Percentiles rank a stretch among this genome's conserved stretches.
phyloP scores from a whole-genome alignment of 169 alveolate genomes.

The Plasmodium sp. region DNA sequence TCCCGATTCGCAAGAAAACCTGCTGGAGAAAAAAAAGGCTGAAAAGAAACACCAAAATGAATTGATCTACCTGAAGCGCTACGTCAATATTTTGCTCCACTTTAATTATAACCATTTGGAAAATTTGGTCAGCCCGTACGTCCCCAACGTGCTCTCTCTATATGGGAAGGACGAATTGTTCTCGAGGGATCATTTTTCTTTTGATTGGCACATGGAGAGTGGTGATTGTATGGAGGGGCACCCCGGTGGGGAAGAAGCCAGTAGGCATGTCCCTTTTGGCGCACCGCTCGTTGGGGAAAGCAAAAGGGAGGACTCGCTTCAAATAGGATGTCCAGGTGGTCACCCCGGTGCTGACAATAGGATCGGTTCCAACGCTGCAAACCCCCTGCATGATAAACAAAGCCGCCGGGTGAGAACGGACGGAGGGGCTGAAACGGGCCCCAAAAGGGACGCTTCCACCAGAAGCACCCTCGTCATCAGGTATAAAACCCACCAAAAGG shows the following conservation, averaged over 20 bases:
- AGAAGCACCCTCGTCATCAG: neutral
- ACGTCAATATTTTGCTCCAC: slow-evolving; percentile 16
- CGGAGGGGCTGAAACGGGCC: neutral
- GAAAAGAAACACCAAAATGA: slow-evolving; percentile 27
- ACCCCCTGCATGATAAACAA: neutral
- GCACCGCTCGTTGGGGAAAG: neutral
- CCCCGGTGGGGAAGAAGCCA: neutral
- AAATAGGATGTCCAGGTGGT: neutral
- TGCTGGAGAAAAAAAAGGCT: neutral
- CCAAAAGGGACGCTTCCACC: neutral
- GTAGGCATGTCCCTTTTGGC: neutral
- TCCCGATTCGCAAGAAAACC: neutral
- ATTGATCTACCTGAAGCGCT: slow-evolving; percentile 38
- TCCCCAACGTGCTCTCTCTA: slow-evolving; percentile 42
- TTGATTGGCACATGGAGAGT: neutral
- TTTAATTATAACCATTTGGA: slow-evolving; percentile 61
- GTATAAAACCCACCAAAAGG: slow-evolving; percentile 18
- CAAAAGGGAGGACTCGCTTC: neutral
- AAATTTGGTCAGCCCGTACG: slow-evolving; percentile 28
- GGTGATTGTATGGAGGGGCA: neutral
- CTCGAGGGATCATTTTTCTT: slow-evolving; percentile 25
- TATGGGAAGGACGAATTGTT: slow-evolving; percentile 14
- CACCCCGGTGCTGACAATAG: neutral
- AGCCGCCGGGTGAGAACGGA: neutral
- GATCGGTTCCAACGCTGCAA: neutral